Evolutionary conservation across 192 early-diverging fungal species (phyloP).

Genomic region (Coemansia sp.): DNA sequence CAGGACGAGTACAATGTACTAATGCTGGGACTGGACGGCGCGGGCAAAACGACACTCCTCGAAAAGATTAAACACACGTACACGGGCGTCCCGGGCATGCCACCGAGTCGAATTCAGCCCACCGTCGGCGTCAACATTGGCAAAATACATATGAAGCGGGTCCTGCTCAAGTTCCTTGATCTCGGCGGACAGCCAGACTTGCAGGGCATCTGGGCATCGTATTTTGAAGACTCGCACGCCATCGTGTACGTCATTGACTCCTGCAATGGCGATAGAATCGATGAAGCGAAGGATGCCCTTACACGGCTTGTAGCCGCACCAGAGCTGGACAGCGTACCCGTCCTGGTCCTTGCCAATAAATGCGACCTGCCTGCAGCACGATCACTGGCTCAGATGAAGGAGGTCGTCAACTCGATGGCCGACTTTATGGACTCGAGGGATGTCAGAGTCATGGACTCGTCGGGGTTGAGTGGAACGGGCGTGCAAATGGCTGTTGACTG

Average conservation of each 20-base stretch:
- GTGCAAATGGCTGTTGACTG: conserved; percentile 88
- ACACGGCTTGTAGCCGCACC: conserved; percentile 63
- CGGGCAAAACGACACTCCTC: conserved; percentile 97
- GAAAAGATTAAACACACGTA: conserved; percentile 86
- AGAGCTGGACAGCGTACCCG: conserved; percentile 75
- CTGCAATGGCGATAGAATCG: conserved; percentile 69
- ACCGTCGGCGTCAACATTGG: conserved; percentile 92
- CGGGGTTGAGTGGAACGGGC: conserved; percentile 60
- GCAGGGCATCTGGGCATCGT: conserved; percentile 88
- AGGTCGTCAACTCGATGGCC: conserved; percentile 88
- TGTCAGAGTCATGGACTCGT: conserved; percentile 69
- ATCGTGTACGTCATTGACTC: conserved; percentile 94
- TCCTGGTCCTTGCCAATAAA: conserved; percentile 94
- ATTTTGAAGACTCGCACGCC: conserved; percentile 90
- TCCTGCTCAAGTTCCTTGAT: conserved; percentile 85
- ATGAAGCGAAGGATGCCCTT: conserved; percentile 29
- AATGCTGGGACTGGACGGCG: conserved; percentile 94
- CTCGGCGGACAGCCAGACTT: conserved; percentile 89
- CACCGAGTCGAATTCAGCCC: conserved; percentile 87
- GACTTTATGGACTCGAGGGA: conserved; percentile 79
- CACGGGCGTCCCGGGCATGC: conserved; percentile 66
- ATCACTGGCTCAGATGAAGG: conserved; percentile 79
- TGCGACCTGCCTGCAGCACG: conserved; percentile 74
- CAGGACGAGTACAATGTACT: conserved; percentile 94
- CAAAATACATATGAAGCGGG: conserved; percentile 22